A percentile compares a stretch with the other conserved stretches of the same genome.
Conservation (phyloP, 202 grass and related monocot species). For the Bolboschoenoplectus hybrid region DNA sequence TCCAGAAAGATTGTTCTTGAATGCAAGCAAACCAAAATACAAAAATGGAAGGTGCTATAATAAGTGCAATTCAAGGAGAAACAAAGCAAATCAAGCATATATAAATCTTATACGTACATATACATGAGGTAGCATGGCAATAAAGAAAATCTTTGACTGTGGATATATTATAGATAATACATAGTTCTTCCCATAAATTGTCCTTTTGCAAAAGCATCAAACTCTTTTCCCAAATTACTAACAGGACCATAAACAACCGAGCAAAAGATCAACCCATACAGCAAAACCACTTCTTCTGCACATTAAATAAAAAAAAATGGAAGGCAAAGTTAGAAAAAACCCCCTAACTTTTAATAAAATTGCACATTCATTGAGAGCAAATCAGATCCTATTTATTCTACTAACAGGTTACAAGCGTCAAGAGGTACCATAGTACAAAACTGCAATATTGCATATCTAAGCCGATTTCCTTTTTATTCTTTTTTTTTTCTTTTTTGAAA, state of each 20-base stretch:
- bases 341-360: background rate
- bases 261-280: slow-evolving; percentile 13
- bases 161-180: background rate
- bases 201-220: slow-evolving; percentile 14
- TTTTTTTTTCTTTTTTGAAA: background rate
- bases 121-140: slow-evolving; percentile 13
- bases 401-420: background rate
- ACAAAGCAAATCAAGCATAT: slow-evolving; percentile 22
- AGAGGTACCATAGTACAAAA: background rate
- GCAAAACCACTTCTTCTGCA: slow-evolving; percentile 41
- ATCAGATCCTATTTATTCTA: no score
- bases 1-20: no score
- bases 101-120: slow-evolving; percentile 33
- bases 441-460: background rate
- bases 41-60: no score
- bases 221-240: background rate
- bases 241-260: background rate
- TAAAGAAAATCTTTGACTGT: slow-evolving; percentile 1
- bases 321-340: background rate
- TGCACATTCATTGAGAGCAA: no score
- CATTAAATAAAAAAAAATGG: background rate
- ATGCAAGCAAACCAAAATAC: no score
- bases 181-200: slow-evolving; percentile 26
- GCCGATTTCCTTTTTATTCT: background rate
- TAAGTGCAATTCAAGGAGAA: slow-evolving; percentile 1